Evolutionary conservation across 1,284 basidiomycete genomes (phyloP), one percentile per base, ranked within the genome.

Genomic region (Kalmanozyma brasiliensis): DNA sequence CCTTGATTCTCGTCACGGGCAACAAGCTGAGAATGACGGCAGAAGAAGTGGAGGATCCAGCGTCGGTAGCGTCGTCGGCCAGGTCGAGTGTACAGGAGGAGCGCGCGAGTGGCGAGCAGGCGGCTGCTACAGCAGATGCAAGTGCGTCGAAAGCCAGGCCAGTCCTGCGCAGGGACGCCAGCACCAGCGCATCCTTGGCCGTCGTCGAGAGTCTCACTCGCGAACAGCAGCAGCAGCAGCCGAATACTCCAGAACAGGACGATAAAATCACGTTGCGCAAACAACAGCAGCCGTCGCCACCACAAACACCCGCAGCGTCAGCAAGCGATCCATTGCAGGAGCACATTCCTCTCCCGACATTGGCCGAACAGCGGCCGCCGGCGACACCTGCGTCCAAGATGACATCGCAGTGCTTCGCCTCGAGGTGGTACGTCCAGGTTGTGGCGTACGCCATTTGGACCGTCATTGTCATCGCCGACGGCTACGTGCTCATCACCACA

Each of bases 1-100:
- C 79, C 0, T 62, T 81, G 17, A 59, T 81, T 24, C 37, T 76
- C 26, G 57, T 80, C 19, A 80, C 79, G 6, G 49, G 66, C 6
- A 52, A 52, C 29, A 76, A 75, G 61, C 11, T 32, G 33, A 62
- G 53, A 47, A 78, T 78, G 73, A 60, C 51, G 17, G 63, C 66
- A 8, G 22, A 44, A 7, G 32, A 8, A 14, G 22, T 9, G 4
- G 33, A 38, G 23, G 24, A 11, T 4, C 20, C 9, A 26, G 35
- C 19, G 2, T 41, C 42, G 8, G 43, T 23, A n/a, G 48, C 34
- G 7, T 41, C 48, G 8, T 56, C 57, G n/a, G n/a, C 32, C 5
- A 55, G 57, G 19, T 46, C 48, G 9, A 56, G 53, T 37, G 29
- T 34, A 8, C 49, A 56, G 16, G 26, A 16, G 24, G 35, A 49